Base-by-base conservation (phyloP, 73 alveolate genomes). In the Paramecium tetraurelia region DNA sequence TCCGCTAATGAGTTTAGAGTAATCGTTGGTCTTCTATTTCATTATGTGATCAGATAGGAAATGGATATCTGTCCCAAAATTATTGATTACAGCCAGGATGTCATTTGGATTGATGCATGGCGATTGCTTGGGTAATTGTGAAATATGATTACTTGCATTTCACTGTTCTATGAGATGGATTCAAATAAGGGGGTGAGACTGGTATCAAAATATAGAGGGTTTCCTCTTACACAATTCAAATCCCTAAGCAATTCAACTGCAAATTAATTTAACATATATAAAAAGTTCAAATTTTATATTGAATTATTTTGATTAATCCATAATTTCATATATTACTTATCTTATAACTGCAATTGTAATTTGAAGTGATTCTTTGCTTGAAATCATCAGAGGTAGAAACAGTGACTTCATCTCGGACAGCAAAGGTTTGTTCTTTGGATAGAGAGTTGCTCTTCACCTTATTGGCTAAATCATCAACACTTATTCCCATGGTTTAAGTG, bases 51-150 rank as follows among this genome's bases (percentile, higher is more conserved):
- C 86, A 2, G 86, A 72, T 35, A 72, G 18, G 40, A 72, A 72
- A 33, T 72, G n/a, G 2, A 72, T 36, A 16, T 72, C 86, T 21
- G 53, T 72, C 4, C 86, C 59, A 38, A 35, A 38, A 7, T 14
- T 8, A 35, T 72, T 20, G 20, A 72, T 36, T 2, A 72, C 33
- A 12, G 36, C 5, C 16, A 72, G 3, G 27, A 72, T 72, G 33
- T 72, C 86, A 29, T 72, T 43, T 29, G 86, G 46, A 72, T 72
- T 72, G 86, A 72, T 72, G 31, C 59, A 72, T 72, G 86, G 86
- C 1, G 57, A 12, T 72, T 36, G 4, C 86, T 72, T 16, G 2
- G 29, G 31, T 72, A 11, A 68, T 14, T 68, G 2, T 1, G 3
- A 40, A 3, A 72, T 27, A 35, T 72, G 5, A 12, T 3, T 72